Evolutionary conservation across 2,329 filamentous ascomycete genomes (phyloP), one percentile per base, ranked within the genome.

Genomic region (Fonsecaea pedrosoi): DNA sequence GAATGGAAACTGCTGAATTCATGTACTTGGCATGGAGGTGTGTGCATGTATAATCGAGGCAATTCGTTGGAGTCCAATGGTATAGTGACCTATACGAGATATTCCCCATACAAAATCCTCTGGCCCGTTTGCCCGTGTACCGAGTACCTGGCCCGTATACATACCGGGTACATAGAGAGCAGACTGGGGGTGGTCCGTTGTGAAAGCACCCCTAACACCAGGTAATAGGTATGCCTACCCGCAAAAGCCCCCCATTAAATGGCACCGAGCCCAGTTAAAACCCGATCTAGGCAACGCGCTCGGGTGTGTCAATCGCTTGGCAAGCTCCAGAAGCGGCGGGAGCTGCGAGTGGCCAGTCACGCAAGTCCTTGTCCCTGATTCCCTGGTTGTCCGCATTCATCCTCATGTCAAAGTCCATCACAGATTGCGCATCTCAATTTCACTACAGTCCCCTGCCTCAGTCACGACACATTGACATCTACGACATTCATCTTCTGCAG

Each of bases 401-500:
- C 21, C 45, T 50, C 45, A 50, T 10, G 45, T 50, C 45, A 50
- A 50, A 6, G 30, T 34, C n/a, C 54, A 54, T 61, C 59, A 61
- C 59, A 34, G 37, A 21, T 35, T 54, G 59, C 59, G 59, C 42
- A 61, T 30, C 48, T 10, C 18, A 61, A 32, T 48, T 54, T 32
- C 59, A 54, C 59, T 13, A 61, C 30, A 12, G 35, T 50, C 45
- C n/a, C 45, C 18, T 40, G 32, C 18, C 50, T 54, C 21, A 35
- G 12, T 55, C 10, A 37, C 53, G 34, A 37, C 38, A 21, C 62
- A 35, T 59, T 50, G 55, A 42, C 42, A 64, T 64, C 18, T 64
- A 59, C 62, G 15, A 59, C 54, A 58, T 53, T 40, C 25, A 50
- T n/a, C 42, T 55, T 64, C 42, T 57, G 37, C 37, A 32, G 34